Evolutionary conservation across 2,329 filamentous ascomycete species (phyloP).

Genomic region (Colletotrichum filicis): DNA sequence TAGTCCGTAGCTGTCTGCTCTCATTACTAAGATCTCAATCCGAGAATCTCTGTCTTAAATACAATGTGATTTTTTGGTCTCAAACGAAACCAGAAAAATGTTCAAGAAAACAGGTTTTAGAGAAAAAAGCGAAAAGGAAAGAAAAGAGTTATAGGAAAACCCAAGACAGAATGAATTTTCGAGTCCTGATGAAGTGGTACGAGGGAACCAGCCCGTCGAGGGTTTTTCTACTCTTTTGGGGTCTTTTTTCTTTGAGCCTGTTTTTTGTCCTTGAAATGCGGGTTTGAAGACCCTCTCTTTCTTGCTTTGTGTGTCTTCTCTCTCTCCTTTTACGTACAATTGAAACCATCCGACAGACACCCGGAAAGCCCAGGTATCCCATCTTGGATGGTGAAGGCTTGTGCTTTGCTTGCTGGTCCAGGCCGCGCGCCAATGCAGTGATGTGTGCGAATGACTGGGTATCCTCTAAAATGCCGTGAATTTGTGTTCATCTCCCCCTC

Average conservation of each 20-base stretch:
- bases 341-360: background rate
- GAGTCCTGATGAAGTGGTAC: conserved; percentile 1
- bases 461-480: conserved; percentile 35
- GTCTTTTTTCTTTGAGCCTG: background rate
- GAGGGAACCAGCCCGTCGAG: conserved; percentile 34
- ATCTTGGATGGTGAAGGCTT: background rate
- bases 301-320: conserved; percentile 7
- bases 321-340: conserved; percentile 20
- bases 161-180: conserved; percentile 15
- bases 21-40: conserved; percentile 16
- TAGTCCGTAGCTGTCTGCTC: conserved; percentile 27
- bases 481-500: conserved; percentile 16
- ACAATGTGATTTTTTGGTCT: conserved; percentile 3
- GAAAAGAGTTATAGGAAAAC: background rate
- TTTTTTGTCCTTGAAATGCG: conserved; percentile 20
- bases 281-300: conserved; percentile 9
- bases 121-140: background rate
- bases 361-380: background rate
- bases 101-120: background rate
- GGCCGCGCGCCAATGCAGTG: conserved; percentile 24
- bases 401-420: conserved; percentile 5
- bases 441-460: conserved; percentile 27
- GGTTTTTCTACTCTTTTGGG: conserved; percentile 12
- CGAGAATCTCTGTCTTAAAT: conserved; percentile 3
- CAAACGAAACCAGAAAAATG: background rate